Percentiles rank a stretch among this genome's conserved stretches.
phyloP scores from a whole-genome alignment of 441 rosid genomes.

The Eutrema salsugineum region DNA sequence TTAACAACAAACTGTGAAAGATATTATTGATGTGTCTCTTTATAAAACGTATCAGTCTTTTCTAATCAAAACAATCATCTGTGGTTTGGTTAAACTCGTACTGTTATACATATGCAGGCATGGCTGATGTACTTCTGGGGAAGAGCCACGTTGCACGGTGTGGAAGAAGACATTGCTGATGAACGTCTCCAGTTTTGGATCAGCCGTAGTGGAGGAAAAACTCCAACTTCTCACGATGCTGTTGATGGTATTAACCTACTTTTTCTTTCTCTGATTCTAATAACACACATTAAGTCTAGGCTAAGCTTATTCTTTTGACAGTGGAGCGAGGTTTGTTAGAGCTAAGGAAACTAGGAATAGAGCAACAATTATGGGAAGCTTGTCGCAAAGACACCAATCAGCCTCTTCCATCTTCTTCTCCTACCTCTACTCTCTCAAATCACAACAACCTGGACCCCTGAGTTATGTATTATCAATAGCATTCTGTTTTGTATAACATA shows the following conservation, averaged over 20 bases:
- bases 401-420: slow-evolving; percentile 25
- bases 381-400: slow-evolving; percentile 74
- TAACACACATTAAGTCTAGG: neutral
- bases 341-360: slow-evolving; percentile 87
- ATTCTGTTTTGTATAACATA: neutral
- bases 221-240: slow-evolving; percentile 44
- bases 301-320: slow-evolving; percentile 25
- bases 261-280: neutral
- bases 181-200: slow-evolving; percentile 86
- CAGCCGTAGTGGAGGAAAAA: slow-evolving; percentile 51
- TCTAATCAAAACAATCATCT: neutral
- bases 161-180: slow-evolving; percentile 92
- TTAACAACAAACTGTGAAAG: neutral
- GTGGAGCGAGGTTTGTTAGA: slow-evolving; percentile 87
- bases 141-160: slow-evolving; percentile 75
- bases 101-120: slow-evolving; percentile 44
- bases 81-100: neutral
- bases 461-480: neutral
- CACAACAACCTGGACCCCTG: slow-evolving; percentile 2
- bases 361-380: slow-evolving; percentile 97
- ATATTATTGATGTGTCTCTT: neutral
- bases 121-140: slow-evolving; percentile 95
- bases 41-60: neutral
- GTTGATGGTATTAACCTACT: slow-evolving; percentile 21
- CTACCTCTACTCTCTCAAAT: slow-evolving; percentile 23